A percentile compares a stretch with the other conserved stretches of the same genome.
Evolutionary conservation across 73 alveolate species (phyloP).

Genomic region (Tetrahymena malaccensis): DNA sequence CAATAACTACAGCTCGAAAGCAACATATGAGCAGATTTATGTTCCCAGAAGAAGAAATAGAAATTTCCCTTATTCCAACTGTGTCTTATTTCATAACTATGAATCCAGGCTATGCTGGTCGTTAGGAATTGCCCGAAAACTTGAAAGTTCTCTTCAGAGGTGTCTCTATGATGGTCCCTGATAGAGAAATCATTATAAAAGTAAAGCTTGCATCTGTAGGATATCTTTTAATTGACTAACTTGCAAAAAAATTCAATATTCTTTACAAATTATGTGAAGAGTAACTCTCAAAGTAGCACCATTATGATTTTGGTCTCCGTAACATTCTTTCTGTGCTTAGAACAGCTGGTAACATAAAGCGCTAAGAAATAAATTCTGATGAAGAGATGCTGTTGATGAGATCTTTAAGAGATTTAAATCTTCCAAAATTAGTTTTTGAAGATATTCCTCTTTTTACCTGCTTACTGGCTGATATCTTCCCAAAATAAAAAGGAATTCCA

Average conservation of each 20-base stretch:
- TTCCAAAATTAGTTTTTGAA: slow-evolving; percentile 97
- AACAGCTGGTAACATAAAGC: slow-evolving; percentile 97
- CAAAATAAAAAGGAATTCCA: slow-evolving; percentile 93
- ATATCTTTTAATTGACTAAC: slow-evolving; percentile 79
- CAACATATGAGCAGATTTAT: slow-evolving; percentile 86
- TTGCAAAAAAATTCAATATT: slow-evolving; percentile 98
- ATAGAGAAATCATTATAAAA: slow-evolving; percentile 97
- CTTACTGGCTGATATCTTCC: slow-evolving; percentile 98
- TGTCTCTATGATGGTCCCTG: slow-evolving; percentile 99
- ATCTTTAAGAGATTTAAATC: slow-evolving; percentile 97
- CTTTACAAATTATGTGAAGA: slow-evolving; percentile 99
- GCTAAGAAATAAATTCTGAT: slow-evolving; percentile 72
- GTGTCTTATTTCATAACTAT: slow-evolving; percentile 99
- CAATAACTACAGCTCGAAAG: slow-evolving; percentile 89
- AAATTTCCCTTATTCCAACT: slow-evolving; percentile 73
- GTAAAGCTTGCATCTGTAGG: slow-evolving; percentile 99
- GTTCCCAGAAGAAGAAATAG: slow-evolving; percentile 97
- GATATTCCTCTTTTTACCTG: slow-evolving; percentile 97
- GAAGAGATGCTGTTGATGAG: slow-evolving; percentile 96
- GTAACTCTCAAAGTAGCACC: slow-evolving; percentile 97
- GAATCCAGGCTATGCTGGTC: slow-evolving; percentile 99
- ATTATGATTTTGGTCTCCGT: slow-evolving; percentile 96
- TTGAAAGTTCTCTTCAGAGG: slow-evolving; percentile 99
- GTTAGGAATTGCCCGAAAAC: slow-evolving; percentile 98
- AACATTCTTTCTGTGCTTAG: slow-evolving; percentile 94